Evolutionary conservation across 2,329 filamentous ascomycete genomes (phyloP).

Genomic region (Nannizziopsis arthrosporioides): DNA sequence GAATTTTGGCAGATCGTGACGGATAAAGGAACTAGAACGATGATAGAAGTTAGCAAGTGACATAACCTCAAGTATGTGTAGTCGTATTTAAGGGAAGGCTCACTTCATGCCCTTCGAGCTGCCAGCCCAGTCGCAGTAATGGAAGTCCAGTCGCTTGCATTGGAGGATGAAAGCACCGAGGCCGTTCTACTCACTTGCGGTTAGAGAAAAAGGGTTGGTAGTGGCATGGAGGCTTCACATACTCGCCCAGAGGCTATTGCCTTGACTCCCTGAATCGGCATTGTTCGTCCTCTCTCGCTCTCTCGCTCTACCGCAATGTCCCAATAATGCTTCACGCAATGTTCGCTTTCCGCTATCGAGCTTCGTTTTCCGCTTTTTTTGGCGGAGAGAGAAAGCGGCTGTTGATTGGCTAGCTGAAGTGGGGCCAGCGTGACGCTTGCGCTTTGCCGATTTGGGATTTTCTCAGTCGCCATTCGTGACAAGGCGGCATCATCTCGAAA

Average conservation of each 20-base stretch:
- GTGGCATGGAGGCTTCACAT: slow-evolving; percentile 19
- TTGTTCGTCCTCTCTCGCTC: slow-evolving; percentile 17
- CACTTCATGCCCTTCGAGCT: slow-evolving; percentile 94
- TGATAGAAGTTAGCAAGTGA: slow-evolving; percentile 2
- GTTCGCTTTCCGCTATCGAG: not conserved
- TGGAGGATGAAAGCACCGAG: slow-evolving; percentile 92
- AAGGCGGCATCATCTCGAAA: not conserved
- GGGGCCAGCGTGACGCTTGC: slow-evolving; percentile 4
- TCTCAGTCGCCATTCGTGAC: not conserved
- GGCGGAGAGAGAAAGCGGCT: not conserved
- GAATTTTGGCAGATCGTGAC: slow-evolving; percentile 62
- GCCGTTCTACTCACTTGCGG: slow-evolving; percentile 58
- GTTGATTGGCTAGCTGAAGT: slow-evolving; percentile 19
- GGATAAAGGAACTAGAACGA: slow-evolving; percentile 60
- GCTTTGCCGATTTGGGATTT: slow-evolving; percentile 9
- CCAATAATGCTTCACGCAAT: not conserved
- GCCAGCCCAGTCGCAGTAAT: slow-evolving; percentile 94
- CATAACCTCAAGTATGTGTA: slow-evolving; percentile 4
- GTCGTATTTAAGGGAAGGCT: slow-evolving; percentile 20
- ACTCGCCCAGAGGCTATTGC: slow-evolving; percentile 47
- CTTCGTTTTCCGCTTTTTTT: slow-evolving; percentile 3
- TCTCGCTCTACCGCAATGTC: slow-evolving; percentile 1
- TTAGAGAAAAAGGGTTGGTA: slow-evolving; percentile 5
- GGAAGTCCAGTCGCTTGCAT: slow-evolving; percentile 89
- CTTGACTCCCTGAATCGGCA: slow-evolving; percentile 40